Base-by-base conservation (phyloP, 768 basidiomycete genomes). In the Leccinum aurantiacum region DNA sequence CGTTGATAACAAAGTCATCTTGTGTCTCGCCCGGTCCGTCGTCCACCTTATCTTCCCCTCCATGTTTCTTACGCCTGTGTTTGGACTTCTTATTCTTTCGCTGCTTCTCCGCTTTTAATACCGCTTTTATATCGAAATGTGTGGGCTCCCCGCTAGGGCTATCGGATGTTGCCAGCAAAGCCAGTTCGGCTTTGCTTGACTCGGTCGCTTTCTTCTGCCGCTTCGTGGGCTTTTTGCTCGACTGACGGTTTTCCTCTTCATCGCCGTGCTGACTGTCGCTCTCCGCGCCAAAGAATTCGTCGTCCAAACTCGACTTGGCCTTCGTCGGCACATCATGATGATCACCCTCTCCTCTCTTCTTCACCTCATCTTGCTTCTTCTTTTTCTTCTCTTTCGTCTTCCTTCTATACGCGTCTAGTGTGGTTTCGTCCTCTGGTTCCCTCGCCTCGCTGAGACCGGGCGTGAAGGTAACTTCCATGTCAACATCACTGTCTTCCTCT, bases 391-490 rank as follows among this genome's bases (percentile, higher is more conserved):
- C 95, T 74, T 83, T 88, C 82, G 90, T 85, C 76, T 95, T 95
- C 63, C 90, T 79, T 73, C 91, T 88, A 74, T 99, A 99, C 67
- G 77, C 86, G 69, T 95, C 93, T 35, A 98, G 74, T 2, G 93
- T 91, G 5, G 91, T 98, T 77, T 96, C 89, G n/a, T 91, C 84
- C 54, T 80, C 80, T 15, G 78, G 78, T 19, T 72, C 78, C 64
- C 79, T 82, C 62, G 74, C 71, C 53, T 79, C 83, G 59, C 80
- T 86, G 41, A 98, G 77, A 5, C 88, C 96, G 2, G 97, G 93
- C 15, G 84, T 87, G 73, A 99, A 98, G 0, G 96, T 98, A 68
- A 99, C 90, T 76, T 98, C 89, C 91, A 99, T 91, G 59, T 95
- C 93, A 9, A 87, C 82, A 65, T 88, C 86, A 48, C 74, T 54